Conservation (phyloP, 192 early-diverging fungal genomes). For the Pilobolus umbonatus region DNA sequence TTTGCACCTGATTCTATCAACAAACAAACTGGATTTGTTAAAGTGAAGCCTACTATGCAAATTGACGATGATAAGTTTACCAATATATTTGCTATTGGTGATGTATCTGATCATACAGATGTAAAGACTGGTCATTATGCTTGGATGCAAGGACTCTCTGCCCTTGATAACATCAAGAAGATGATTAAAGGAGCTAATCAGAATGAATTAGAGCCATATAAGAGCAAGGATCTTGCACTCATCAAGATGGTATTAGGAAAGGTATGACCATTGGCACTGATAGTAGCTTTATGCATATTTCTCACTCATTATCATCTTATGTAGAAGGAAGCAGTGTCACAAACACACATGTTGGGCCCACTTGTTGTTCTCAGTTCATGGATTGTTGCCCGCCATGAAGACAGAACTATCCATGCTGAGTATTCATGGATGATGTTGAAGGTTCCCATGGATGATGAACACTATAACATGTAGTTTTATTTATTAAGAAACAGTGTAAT, state of each 20-base stretch:
- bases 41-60: conserved; percentile 68
- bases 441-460: conserved; percentile 17
- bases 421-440: conserved; percentile 16
- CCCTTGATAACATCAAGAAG: conserved; percentile 16
- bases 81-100: conserved; percentile 73
- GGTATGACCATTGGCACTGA: conserved; percentile 15
- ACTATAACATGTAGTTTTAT: conserved; percentile 6
- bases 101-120: conserved; percentile 50
- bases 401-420: conserved; percentile 20
- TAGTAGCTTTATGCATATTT: too few relatives aligned
- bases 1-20: conserved; percentile 53
- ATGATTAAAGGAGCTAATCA: conserved; percentile 9
- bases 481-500: too few relatives aligned
- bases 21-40: conserved; percentile 52
- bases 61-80: conserved; percentile 46
- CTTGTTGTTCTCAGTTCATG: conserved; percentile 24
- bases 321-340: conserved; percentile 23
- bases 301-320: neutral
- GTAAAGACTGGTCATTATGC: conserved; percentile 38
- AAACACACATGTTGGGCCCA: conserved; percentile 23
- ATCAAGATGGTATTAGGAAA: conserved; percentile 24
- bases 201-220: conserved; percentile 12
- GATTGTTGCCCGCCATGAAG: conserved; percentile 20
- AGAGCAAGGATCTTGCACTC: conserved; percentile 19
- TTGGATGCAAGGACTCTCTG: conserved; percentile 24